Percentiles rank a stretch among this genome's conserved stretches.
These are phyloP conservation scores for Acacia confusa DNA, from an alignment of 306 rosid genomes.

Conservation along the genomic window DNA sequence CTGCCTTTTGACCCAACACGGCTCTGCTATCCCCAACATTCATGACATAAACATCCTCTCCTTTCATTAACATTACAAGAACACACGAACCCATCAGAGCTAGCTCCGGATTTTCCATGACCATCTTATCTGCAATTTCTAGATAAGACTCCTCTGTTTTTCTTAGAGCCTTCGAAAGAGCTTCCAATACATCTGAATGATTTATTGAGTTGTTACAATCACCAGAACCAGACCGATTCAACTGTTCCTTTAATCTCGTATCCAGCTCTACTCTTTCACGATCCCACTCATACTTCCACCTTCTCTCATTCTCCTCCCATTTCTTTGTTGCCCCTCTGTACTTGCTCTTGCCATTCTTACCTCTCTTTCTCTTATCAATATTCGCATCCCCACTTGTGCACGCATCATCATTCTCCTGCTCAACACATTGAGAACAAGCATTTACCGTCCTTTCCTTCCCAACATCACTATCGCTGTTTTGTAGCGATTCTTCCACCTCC, in stretches of 20 bases:
- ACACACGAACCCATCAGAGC: conserved; percentile 99
- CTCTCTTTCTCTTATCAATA: conserved; percentile 39
- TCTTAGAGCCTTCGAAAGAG: conserved; percentile 73
- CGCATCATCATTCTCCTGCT: conserved; percentile 57
- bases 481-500: conserved; percentile 37
- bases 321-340: conserved; percentile 59
- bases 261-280: conserved; percentile 85
- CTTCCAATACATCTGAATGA: conserved; percentile 80
- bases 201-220: conserved; percentile 38
- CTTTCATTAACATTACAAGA: conserved; percentile 96
- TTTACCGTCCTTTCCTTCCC: conserved; percentile 42
- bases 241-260: conserved; percentile 73
- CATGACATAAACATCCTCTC: conserved; percentile 94
- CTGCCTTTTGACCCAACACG: conserved; percentile 83
- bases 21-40: conserved; percentile 95
- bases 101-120: conserved; percentile 80
- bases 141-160: conserved; percentile 89
- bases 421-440: conserved; percentile 62
- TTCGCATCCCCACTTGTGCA: conserved; percentile 54
- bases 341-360: conserved; percentile 46
- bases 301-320: conserved; percentile 84
- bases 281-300: conserved; percentile 98
- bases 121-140: conserved; percentile 82
- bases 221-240: conserved; percentile 46
- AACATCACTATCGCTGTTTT: conserved; percentile 25